Evolutionary conservation across 2,329 filamentous ascomycete species (phyloP).

Genomic region (Alternaria sp.): DNA sequence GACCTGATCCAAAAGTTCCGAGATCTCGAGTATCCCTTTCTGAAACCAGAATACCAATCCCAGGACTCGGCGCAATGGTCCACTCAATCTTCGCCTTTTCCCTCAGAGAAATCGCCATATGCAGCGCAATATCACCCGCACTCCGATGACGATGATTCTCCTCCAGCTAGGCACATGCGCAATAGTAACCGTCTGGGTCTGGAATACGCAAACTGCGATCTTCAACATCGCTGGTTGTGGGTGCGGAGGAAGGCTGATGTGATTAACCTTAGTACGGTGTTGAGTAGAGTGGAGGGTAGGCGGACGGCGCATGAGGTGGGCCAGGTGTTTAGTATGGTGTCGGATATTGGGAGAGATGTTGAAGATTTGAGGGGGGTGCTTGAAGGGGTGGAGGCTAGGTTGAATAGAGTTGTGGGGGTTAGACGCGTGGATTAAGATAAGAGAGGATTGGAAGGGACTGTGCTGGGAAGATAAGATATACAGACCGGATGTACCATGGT

Average conservation of each 20-base stretch:
- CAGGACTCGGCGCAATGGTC: conserved; percentile 21
- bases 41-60: conserved; percentile 40
- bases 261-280: conserved; percentile 41
- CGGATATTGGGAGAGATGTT: conserved; percentile 28
- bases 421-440: conserved; percentile 24
- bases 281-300: conserved; percentile 49
- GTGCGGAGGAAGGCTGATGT: conserved; percentile 46
- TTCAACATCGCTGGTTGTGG: conserved; percentile 47
- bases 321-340: conserved; percentile 24
- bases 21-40: conserved; percentile 48
- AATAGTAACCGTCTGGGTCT: conserved; percentile 33
- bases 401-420: conserved; percentile 30
- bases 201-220: conserved; percentile 44
- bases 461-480: not conserved
- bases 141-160: conserved; percentile 31
- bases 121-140: not conserved
- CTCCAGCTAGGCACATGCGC: conserved; percentile 8
- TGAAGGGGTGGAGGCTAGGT: conserved; percentile 18
- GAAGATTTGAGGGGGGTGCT: conserved; percentile 21
- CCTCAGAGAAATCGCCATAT: conserved; percentile 10
- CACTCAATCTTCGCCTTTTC: conserved; percentile 3
- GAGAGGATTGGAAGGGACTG: not conserved
- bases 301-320: conserved; percentile 44
- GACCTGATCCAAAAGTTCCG: conserved; percentile 48
- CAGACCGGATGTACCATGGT: not conserved